Evolutionary conservation across 106 monocot species (phyloP), one percentile per base, ranked within the genome.

Genomic region (Hemerocallis citrina): DNA sequence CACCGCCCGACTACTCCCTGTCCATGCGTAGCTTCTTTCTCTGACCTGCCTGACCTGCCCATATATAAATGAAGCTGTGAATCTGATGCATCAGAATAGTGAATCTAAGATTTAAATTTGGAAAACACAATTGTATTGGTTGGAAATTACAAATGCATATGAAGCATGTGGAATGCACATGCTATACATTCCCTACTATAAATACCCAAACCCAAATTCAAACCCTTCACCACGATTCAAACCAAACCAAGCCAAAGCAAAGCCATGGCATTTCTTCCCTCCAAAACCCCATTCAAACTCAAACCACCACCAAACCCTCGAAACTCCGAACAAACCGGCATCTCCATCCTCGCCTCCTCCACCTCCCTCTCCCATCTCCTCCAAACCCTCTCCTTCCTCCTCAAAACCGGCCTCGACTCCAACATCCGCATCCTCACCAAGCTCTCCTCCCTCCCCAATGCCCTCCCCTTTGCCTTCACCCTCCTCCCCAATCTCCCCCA

Each of bases 331-430:
- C 73, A 74, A 36, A 4, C 2, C 31, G 71, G 70, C 66, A 77
- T 89, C 11, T 12, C 63, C 15, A 78, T 91, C 47, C 79, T 91
- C 50, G 10, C 55, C 70, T 70, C 75, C 70, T 25, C 46, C 43
- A 28, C 7, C 52, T 61, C 78, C 57, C 64, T 71, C 43, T 50
- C 67, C 3, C 19, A 49, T 5, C 76, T 83, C 72, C 79, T 69
- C 44, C 82, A 86, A 55, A 35, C 74, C 57, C 71, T 59, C 7
- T 86, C 40, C 62, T 72, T 51, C 74, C 86, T 63, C 65, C 86
- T 69, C 82, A 92, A 52, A 79, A 60, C 35, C 29, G 91, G 91
- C 56, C 82, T 86, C 48, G 76, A 80, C 0, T 37, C 64, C 60
- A 75, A 83, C 74, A 40, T 57, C 30, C 74, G 80, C 34, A 75